A percentile compares a stretch with the other conserved stretches of the same genome.
Evolutionary conservation across 1,284 basidiomycete genomes (phyloP).

Genomic region (Coniophora puteana): DNA sequence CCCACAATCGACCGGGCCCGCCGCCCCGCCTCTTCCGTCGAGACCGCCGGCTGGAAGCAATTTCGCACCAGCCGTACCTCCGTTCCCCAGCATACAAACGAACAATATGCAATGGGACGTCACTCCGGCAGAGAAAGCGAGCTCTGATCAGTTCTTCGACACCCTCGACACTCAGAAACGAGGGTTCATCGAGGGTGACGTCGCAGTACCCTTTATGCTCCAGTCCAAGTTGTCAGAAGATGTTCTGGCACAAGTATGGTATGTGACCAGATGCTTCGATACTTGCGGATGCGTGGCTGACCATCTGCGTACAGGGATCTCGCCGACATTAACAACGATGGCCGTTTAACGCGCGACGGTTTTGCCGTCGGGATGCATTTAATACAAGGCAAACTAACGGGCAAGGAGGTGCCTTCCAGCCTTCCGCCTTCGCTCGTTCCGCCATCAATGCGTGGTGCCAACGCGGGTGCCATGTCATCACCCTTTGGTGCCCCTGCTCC

Average conservation of each 20-base stretch:
- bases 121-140: constrained; percentile 76
- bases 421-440: constrained; percentile 81
- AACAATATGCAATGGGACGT: constrained; percentile 78
- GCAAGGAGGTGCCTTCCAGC: constrained; percentile 74
- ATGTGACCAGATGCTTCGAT: constrained; percentile 23
- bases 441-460: constrained; percentile 61
- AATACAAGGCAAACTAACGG: constrained; percentile 85
- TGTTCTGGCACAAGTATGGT: constrained; percentile 91
- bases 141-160: constrained; percentile 82
- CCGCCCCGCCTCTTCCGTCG: constrained; percentile 18
- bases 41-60: constrained; percentile 13
- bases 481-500: constrained; percentile 31
- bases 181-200: constrained; percentile 89
- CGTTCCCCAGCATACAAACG: constrained; percentile 23
- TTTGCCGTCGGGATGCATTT: constrained; percentile 97
- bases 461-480: too few species aligned
- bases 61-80: constrained; percentile 17
- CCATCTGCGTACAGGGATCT: constrained; percentile 69
- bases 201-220: constrained; percentile 95
- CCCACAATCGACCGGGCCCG: constrained; percentile 58
- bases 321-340: constrained; percentile 87
- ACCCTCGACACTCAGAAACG: constrained; percentile 73
- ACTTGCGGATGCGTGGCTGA: constrained; percentile 6
- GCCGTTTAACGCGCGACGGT: constrained; percentile 85
- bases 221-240: constrained; percentile 87